These are phyloP conservation scores for Exophiala oligosperma DNA, from an alignment of 2,329 filamentous ascomycete genomes.

Conservation along the genomic window DNA sequence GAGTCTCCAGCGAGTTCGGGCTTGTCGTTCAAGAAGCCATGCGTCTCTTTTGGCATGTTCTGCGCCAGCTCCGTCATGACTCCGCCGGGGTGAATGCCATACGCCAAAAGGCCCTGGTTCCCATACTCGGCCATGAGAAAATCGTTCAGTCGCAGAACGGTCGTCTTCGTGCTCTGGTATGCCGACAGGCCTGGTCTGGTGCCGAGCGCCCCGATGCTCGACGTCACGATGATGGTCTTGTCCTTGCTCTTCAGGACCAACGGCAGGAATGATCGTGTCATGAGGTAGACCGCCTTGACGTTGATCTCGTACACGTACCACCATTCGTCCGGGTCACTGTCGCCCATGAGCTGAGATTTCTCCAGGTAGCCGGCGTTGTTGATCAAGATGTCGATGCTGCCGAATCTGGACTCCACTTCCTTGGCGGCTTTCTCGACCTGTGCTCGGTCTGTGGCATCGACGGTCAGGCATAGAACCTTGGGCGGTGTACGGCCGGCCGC, in stretches of 20 bases:
- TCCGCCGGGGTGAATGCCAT: constrained; percentile 26
- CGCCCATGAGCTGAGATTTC: constrained; percentile 27
- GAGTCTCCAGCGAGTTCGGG: constrained; percentile 51
- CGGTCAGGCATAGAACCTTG: constrained; percentile 43
- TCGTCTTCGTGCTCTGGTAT: constrained; percentile 51
- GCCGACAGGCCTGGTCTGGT: constrained; percentile 38
- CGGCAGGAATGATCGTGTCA: constrained; percentile 31
- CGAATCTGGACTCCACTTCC: constrained; percentile 35
- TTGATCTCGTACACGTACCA: constrained; percentile 53
- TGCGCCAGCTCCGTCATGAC: constrained; percentile 18
- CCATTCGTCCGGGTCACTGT: constrained; percentile 41
- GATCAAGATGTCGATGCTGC: constrained; percentile 28
- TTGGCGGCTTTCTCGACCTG: constrained; percentile 39
- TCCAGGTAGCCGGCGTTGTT: constrained; percentile 29
- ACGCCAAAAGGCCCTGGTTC: constrained; percentile 29
- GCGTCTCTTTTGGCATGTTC: constrained; percentile 19
- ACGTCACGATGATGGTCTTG: constrained; percentile 38
- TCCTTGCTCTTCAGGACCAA: constrained; percentile 33
- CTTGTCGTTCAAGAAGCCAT: constrained; percentile 12
- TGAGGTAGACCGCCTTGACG: constrained; percentile 43
- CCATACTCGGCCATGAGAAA: constrained; percentile 48
- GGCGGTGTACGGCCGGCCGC: constrained; percentile 38
- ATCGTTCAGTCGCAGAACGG: constrained; percentile 47
- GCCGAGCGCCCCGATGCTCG: constrained; percentile 42
- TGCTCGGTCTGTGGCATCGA: constrained; percentile 44